Evolutionary conservation across 2,329 filamentous ascomycete species (phyloP).

Genomic region (Pseudomassariella vexata): DNA sequence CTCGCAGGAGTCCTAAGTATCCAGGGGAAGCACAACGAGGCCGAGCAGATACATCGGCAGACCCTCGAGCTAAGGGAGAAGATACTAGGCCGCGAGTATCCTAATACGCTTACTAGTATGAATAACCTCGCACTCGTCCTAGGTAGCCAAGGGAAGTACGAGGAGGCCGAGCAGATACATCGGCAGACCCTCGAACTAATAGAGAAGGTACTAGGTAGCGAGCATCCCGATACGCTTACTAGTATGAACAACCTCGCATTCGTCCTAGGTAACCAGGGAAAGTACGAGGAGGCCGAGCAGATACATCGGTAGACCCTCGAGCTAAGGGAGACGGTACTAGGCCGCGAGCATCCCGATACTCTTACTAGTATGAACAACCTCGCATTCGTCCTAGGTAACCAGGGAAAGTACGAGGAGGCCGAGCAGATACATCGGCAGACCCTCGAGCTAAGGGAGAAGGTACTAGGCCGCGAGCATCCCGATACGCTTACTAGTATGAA

Average conservation of each 20-base stretch:
- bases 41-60: background rate
- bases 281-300: background rate
- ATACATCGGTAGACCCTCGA: background rate
- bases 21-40: background rate
- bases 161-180: slow-evolving; percentile 1
- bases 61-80: background rate
- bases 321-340: background rate
- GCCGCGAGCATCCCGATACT: background rate
- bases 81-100: background rate
- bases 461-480: background rate
- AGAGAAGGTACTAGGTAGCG: background rate
- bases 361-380: background rate
- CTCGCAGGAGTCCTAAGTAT: background rate
- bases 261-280: background rate
- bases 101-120: background rate
- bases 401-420: slow-evolving; percentile 1
- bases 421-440: background rate
- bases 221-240: background rate
- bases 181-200: background rate
- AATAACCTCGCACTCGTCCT: background rate
- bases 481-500: background rate
- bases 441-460: background rate
- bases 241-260: background rate
- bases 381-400: background rate
- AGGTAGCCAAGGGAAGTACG: background rate